phyloP scores from a whole-genome alignment of 2,329 filamentous ascomycete species.

The Colletotrichum camelliae region DNA sequence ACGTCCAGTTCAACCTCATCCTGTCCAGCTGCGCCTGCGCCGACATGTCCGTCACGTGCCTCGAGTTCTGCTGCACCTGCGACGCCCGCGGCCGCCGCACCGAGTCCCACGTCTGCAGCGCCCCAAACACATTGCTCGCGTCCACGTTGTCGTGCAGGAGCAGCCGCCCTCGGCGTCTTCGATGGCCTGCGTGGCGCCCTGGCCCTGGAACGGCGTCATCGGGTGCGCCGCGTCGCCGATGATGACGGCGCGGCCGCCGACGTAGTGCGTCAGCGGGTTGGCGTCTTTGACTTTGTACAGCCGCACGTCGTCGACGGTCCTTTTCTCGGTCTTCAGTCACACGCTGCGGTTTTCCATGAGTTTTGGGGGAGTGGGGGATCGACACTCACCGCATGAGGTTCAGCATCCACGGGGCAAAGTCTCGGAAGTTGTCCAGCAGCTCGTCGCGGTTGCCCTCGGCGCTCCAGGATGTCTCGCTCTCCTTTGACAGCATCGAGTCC shows the following conservation, averaged over 20 bases:
- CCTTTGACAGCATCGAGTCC: background rate
- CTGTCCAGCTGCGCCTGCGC: conserved; percentile 12
- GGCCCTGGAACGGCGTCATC: conserved; percentile 19
- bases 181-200: conserved; percentile 14
- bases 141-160: background rate
- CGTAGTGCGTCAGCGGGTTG: conserved; percentile 42
- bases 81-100: conserved; percentile 14
- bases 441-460: background rate
- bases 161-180: conserved; percentile 16
- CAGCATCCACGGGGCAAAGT: conserved; percentile 14
- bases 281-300: conserved; percentile 32
- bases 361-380: accelerated
- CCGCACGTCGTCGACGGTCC: background rate
- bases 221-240: conserved; percentile 19
- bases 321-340: background rate
- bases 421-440: background rate
- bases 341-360: too few relatives aligned
- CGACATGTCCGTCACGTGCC: conserved; percentile 6
- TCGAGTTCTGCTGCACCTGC: conserved; percentile 18
- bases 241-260: conserved; percentile 22
- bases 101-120: conserved; percentile 7
- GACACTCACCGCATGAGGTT: conserved; percentile 2
- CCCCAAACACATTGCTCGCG: background rate
- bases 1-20: conserved; percentile 17
- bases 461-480: conserved; percentile 10